phyloP scores from a whole-genome alignment of 2,329 filamentous ascomycete genomes.

The Curvularia eragrostidis region DNA sequence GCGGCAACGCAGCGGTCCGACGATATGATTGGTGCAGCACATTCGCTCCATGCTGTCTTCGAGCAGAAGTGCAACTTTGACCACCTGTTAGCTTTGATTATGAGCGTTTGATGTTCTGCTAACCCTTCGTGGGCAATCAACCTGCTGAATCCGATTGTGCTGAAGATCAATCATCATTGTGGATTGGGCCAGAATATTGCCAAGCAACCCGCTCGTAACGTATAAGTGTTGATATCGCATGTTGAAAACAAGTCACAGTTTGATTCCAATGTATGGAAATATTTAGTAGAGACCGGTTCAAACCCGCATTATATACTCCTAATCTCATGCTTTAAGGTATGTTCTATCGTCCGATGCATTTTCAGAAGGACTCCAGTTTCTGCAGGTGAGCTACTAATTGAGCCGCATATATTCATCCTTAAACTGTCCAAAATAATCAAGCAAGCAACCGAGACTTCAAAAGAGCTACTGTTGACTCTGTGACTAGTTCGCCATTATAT shows the following conservation, averaged over 20 bases:
- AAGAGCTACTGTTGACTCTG: background rate
- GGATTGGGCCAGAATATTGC: conserved; percentile 9
- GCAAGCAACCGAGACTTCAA: background rate
- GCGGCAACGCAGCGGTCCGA: conserved; percentile 12
- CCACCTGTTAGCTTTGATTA: conserved; percentile 2
- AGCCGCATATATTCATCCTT: background rate
- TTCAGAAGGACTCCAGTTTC: background rate
- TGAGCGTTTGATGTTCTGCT: conserved; percentile 7
- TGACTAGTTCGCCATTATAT: background rate
- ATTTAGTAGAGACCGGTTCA: background rate
- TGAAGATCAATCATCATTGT: conserved; percentile 9
- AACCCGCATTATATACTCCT: conserved; percentile 4
- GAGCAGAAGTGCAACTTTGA: conserved; percentile 14
- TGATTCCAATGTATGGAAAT: background rate
- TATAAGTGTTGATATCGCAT: conserved; percentile 5
- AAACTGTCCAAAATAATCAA: background rate
- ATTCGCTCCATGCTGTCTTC: conserved; percentile 9
- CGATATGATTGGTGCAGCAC: conserved; percentile 12
- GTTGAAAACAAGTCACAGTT: background rate
- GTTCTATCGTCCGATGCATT: background rate
- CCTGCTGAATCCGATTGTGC: conserved; percentile 12
- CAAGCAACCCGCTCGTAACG: conserved; percentile 2
- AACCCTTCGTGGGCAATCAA: conserved; percentile 16
- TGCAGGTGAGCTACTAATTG: background rate
- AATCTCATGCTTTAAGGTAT: background rate